Base-by-base conservation (phyloP, 345 rosid species). In the Moricandia moricandioides region DNA sequence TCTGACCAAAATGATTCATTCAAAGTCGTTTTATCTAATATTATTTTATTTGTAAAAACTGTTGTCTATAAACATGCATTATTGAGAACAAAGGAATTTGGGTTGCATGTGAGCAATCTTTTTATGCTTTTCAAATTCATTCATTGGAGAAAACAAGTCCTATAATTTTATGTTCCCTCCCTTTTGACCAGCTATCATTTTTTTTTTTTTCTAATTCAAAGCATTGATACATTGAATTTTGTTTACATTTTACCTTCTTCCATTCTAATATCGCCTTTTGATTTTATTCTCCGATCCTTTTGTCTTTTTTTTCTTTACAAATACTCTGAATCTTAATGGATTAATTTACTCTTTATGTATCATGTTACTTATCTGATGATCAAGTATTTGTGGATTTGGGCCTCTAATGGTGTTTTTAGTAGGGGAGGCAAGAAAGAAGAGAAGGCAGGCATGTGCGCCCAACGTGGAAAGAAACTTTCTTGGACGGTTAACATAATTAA, bases 21-120 rank as follows among this genome's bases (percentile, higher is more conserved):
- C 56, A 51, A 11, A 13, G 21, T 21, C n/a, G n/a, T 54, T 54
- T 54, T 6, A 6, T 21, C 2, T 49, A 3, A 3, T 54, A 47
- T 34, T 62, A 33, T 45, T 4, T 18, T 12, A 55, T 13, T 40
- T 40, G 4, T 11, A 4, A 7, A 45, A 65, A 18, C 12, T 10
- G 24, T 13, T 16, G 30, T 31, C 45, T n/a, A 45, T 9, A 55
- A 69, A 31, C 71, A 64, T 45, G 75, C 66, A 77, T 77, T 57
- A 70, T 77, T 77, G 75, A 77, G 71, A 77, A 77, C 71, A 70
- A 70, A 76, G 61, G 67, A 70, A 77, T 70, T 77, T 77, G 75
- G 75, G 75, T 56, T 77, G 80, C 80, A 77, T 77, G 80, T 77
- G 80, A 77, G 60, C 54, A 70, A 77, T 43, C 63, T 67, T 52